A percentile compares a stretch with the other conserved stretches of the same genome.
Conservation (phyloP, 2,329 filamentous ascomycete genomes). For the Hypoxylon rubiginosum region DNA sequence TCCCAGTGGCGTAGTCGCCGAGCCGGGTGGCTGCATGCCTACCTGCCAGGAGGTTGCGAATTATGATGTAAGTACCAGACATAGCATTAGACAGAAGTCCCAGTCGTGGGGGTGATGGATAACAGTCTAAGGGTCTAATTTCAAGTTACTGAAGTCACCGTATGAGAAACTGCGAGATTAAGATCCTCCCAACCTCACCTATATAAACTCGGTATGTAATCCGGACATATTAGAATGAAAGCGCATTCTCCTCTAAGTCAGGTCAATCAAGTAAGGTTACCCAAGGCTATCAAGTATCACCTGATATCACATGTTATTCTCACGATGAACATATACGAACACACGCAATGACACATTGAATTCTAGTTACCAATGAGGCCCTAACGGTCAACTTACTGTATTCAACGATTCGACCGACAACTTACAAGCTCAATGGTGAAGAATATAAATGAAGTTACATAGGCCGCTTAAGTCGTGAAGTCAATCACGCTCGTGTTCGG, state of each 20-base stretch:
- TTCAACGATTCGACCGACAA: not conserved
- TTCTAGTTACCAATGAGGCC: no score
- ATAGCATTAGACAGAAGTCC: not conserved
- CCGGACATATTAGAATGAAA: no score
- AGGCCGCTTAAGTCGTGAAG: not conserved
- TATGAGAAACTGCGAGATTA: not conserved
- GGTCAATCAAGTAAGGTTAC: no score
- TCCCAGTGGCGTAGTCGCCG: conserved; percentile 20
- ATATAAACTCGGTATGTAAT: no score
- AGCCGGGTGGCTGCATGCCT: not conserved
- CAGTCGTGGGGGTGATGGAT: no score
- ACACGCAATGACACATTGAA: no score
- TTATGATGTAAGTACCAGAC: not conserved
- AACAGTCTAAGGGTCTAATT: not conserved
- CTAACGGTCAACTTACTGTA: conserved; percentile 6
- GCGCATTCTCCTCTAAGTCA: no score
- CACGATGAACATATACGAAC: no score
- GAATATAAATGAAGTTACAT: not conserved
- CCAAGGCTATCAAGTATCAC: no score
- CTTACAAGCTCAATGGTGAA: not conserved
- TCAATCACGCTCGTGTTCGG: not conserved
- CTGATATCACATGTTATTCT: no score
- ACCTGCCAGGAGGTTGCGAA: not conserved
- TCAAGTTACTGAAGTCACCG: not conserved
- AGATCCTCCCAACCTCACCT: no score